These are phyloP conservation scores for Penicillium sp. DNA, from an alignment of 2,329 filamentous ascomycete species.

Conservation along the genomic window DNA sequence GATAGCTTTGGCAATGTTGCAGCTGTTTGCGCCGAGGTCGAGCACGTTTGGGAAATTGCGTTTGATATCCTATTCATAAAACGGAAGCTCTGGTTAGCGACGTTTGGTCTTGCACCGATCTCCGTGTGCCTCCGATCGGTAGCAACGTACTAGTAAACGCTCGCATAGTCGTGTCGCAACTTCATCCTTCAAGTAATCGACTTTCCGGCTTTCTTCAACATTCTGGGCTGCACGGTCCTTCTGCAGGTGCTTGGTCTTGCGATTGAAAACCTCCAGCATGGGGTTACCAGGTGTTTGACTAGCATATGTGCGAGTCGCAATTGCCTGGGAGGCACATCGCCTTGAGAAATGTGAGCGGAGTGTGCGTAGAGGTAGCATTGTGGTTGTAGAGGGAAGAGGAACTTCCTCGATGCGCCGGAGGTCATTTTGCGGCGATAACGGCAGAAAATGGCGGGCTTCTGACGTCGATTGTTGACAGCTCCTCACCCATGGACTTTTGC, in stretches of 20 bases:
- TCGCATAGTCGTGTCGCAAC: constrained; percentile 83
- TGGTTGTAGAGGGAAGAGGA: constrained; percentile 2
- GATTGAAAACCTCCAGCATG: constrained; percentile 88
- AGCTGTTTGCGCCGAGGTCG: constrained; percentile 92
- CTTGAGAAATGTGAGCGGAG: constrained; percentile 18
- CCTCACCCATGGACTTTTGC: constrained; percentile 14
- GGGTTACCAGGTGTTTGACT: constrained; percentile 75
- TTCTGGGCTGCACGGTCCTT: constrained; percentile 80
- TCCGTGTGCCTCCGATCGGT: neutral
- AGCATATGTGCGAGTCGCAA: constrained; percentile 63
- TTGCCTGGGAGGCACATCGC: constrained; percentile 13
- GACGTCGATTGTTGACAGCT: constrained; percentile 32
- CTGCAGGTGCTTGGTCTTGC: constrained; percentile 82
- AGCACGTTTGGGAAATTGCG: constrained; percentile 80
- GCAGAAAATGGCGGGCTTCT: constrained; percentile 19
- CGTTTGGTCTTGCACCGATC: neutral
- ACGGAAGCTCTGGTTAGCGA: constrained; percentile 2
- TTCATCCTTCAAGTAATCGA: constrained; percentile 93
- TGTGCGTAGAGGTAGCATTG: constrained; percentile 21
- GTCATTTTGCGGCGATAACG: constrained; percentile 2
- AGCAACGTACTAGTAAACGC: constrained; percentile 68
- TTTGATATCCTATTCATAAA: constrained; percentile 71
- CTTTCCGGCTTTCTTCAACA: constrained; percentile 70
- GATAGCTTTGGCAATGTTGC: constrained; percentile 85
- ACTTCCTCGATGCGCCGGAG: constrained; percentile 5